These are phyloP conservation scores for Arthrobotrys entomopaga DNA, from an alignment of 2,329 filamentous ascomycete genomes.

Conservation along the genomic window DNA sequence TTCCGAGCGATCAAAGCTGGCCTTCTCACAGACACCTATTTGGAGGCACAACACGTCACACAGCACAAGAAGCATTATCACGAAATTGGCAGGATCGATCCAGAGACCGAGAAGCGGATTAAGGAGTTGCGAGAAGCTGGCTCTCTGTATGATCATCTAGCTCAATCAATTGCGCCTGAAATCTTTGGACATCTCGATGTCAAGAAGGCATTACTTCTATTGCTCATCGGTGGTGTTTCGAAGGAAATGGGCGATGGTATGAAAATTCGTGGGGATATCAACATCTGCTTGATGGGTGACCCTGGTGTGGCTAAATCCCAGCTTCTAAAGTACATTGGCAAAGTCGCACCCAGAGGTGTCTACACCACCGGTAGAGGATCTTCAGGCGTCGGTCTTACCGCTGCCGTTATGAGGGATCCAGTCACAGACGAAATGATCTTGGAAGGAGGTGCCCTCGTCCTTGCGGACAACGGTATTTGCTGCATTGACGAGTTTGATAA, in stretches of 20 bases:
- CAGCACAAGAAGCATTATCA: slow-evolving; percentile 99
- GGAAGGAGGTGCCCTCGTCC: slow-evolving; percentile 80
- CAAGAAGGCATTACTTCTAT: slow-evolving; percentile 94
- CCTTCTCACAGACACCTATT: slow-evolving; percentile 94
- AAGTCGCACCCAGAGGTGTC: slow-evolving; percentile 91
- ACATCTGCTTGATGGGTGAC: slow-evolving; percentile 98
- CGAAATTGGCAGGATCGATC: slow-evolving; percentile 81
- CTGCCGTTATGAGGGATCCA: slow-evolving; percentile 83
- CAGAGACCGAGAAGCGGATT: slow-evolving; percentile 81
- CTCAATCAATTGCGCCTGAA: slow-evolving; percentile 95
- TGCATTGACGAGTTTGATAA: slow-evolving; percentile 90
- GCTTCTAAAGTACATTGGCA: slow-evolving; percentile 96
- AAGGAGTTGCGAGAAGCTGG: slow-evolving; percentile 84
- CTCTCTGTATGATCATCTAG: slow-evolving; percentile 93
- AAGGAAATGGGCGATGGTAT: slow-evolving; percentile 98
- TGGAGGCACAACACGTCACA: slow-evolving; percentile 90
- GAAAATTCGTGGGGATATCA: slow-evolving; percentile 98
- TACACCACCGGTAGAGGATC: slow-evolving; percentile 84
- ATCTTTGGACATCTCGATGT: slow-evolving; percentile 97
- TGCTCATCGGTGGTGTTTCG: slow-evolving; percentile 93
- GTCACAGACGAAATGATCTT: slow-evolving; percentile 87
- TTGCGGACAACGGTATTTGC: slow-evolving; percentile 85
- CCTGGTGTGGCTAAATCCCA: slow-evolving; percentile 99
- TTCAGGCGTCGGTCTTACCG: slow-evolving; percentile 83
- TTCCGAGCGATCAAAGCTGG: slow-evolving; percentile 97